Evolutionary conservation across 2,329 filamentous ascomycete species (phyloP), one percentile per base, ranked within the genome.

Genomic region (Phialophora chinensis): DNA sequence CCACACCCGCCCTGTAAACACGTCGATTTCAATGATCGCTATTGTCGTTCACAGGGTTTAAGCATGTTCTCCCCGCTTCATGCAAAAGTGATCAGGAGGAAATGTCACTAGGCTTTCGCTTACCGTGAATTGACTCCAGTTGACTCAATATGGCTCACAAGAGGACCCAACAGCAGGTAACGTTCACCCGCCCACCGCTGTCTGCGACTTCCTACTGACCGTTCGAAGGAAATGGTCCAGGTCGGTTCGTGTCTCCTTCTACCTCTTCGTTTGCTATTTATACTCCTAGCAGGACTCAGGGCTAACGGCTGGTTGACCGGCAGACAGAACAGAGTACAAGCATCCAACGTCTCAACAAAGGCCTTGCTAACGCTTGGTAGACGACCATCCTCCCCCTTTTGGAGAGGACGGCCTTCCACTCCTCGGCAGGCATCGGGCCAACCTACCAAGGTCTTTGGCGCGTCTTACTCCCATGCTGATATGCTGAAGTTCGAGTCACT

Each of bases 381-480:
- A 79, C 96, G 93, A 78, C 90, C 91, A 73, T 85, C 87, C 70
- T 95, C 94, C 72, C 92, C 94, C 4, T 98, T 99, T 81, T 98
- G 94, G 94, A 85, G 87, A 66, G 83, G 83, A 64, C 80, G 84
- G 72, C 82, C 84, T 54, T 80, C 84, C 79, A 79, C 82, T 79
- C 67, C 85, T 78, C 81, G 87, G 79, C 79, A 82, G 72, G 77
- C 81, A 60, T 85, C 86, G 76, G 89, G 60, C 11, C 70, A 91
- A 73, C 81, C 88, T 59, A 87, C 84, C 74, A 86, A 94, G 68
- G 91, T 99, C 42, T 91, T 98, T 66, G 95, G 95, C 72, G 95
- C 95, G 64, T 90, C 93, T 54, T 99, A 99, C 77, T 98, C 95
- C 14, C 95, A 99, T 79, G 92, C 94, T 31, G 93, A 98, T 80